These are phyloP conservation scores for Parastagonospora avenae DNA, from an alignment of 2,329 filamentous ascomycete genomes.

Conservation along the genomic window DNA sequence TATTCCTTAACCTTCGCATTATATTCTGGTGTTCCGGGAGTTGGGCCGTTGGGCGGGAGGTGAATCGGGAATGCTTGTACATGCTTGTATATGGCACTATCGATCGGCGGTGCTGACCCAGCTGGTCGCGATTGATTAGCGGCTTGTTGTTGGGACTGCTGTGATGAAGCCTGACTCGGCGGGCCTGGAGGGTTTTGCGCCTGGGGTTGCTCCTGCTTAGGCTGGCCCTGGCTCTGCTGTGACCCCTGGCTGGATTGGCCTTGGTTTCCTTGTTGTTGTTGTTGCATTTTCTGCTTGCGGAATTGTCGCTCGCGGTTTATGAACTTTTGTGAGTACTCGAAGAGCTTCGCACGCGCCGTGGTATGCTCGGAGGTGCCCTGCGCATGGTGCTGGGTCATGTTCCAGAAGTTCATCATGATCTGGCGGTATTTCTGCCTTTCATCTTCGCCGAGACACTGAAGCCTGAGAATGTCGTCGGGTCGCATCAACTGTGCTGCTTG, in stretches of 20 bases:
- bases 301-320: slow-evolving; percentile 56
- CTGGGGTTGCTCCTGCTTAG: slow-evolving; percentile 18
- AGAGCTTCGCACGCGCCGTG: slow-evolving; percentile 57
- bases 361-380: slow-evolving; percentile 57
- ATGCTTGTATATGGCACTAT: slow-evolving; percentile 44
- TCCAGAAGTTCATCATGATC: slow-evolving; percentile 61
- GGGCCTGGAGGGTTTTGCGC: slow-evolving; percentile 1
- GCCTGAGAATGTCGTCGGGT: slow-evolving; percentile 42
- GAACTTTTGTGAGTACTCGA: slow-evolving; percentile 56
- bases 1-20: slow-evolving; percentile 44
- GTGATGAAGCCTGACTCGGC: slow-evolving; percentile 1
- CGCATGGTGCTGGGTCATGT: slow-evolving; percentile 55
- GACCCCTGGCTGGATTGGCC: slow-evolving; percentile 27
- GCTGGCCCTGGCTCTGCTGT: slow-evolving; percentile 35
- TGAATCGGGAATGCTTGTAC: slow-evolving; percentile 42
- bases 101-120: slow-evolving; percentile 17
- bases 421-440: slow-evolving; percentile 62
- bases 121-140: slow-evolving; percentile 14
- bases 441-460: slow-evolving; percentile 53
- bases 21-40: slow-evolving; percentile 42
- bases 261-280: slow-evolving; percentile 24
- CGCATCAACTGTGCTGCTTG: slow-evolving; percentile 36
- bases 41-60: slow-evolving; percentile 33
- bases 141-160: slow-evolving; percentile 6
- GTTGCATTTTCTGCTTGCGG: slow-evolving; percentile 31